Percentiles rank a stretch among this genome's conserved stretches.
Conservation (phyloP, 768 basidiomycete species). For the Clathrus columnatus region DNA sequence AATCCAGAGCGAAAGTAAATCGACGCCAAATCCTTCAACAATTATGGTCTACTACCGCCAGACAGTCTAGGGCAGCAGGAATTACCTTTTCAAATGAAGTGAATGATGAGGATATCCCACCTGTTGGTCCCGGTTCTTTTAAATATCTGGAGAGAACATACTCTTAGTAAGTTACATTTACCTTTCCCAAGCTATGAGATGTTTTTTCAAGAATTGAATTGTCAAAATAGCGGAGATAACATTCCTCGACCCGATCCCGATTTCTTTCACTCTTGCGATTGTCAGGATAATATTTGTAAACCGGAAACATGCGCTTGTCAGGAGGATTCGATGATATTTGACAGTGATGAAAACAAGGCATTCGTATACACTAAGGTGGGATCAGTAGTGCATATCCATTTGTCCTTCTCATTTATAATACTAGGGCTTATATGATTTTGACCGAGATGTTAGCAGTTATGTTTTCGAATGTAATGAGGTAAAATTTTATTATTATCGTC, state of each 20-base stretch:
- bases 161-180: constrained; percentile 31
- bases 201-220: not conserved
- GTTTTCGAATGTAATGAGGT: constrained; percentile 62
- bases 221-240: constrained; percentile 13
- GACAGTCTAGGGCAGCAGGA: constrained; percentile 21
- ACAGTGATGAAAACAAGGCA: constrained; percentile 20
- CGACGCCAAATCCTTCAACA: constrained; percentile 15
- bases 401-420: not conserved
- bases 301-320: constrained; percentile 41
- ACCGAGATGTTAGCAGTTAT: not conserved
- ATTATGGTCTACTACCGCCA: constrained; percentile 24
- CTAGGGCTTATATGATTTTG: constrained; percentile 5
- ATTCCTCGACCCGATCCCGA: constrained; percentile 19
- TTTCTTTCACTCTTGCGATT: constrained; percentile 38
- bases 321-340: constrained; percentile 30
- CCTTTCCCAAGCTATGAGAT: not conserved
- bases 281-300: constrained; percentile 25
- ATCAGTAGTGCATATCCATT: not conserved
- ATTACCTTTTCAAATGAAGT: constrained; percentile 28
- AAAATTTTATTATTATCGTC: not conserved
- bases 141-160: constrained; percentile 47
- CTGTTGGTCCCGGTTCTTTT: constrained; percentile 31
- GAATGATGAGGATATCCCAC: constrained; percentile 33
- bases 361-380: constrained; percentile 40
- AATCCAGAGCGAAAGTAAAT: not conserved